phyloP scores from a whole-genome alignment of 2,329 filamentous ascomycete genomes.

The Geoglossum cookeanum region DNA sequence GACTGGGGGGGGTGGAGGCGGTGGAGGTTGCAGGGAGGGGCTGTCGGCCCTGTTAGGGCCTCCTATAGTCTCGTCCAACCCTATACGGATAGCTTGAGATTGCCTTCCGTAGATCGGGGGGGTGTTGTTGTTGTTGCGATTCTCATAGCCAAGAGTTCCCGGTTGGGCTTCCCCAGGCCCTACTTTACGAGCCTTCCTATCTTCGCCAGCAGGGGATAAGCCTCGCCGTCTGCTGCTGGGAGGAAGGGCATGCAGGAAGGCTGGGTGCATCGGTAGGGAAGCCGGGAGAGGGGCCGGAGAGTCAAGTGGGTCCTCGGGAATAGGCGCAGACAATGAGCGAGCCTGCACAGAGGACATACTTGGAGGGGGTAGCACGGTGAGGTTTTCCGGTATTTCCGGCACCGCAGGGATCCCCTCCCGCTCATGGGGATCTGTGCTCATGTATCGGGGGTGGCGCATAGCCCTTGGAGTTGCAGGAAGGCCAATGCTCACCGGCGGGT shows the following conservation, averaged over 20 bases:
- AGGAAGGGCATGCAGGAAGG: conserved; percentile 21
- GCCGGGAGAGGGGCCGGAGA: conserved; percentile 16
- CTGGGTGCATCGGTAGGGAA: conserved; percentile 22
- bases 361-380: conserved; percentile 6
- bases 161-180: conserved; percentile 3
- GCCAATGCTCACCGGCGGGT: conserved; percentile 39
- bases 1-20: conserved; percentile 1
- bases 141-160: conserved; percentile 3
- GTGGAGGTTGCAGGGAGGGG: not conserved
- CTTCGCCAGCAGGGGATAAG: not conserved
- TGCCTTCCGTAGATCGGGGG: not conserved
- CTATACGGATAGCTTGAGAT: not conserved
- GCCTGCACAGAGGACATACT: conserved; percentile 10
- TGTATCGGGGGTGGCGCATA: conserved; percentile 63
- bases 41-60: not conserved
- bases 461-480: conserved; percentile 83
- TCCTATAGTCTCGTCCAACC: not conserved
- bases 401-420: conserved; percentile 31
- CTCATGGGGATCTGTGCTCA: conserved; percentile 31
- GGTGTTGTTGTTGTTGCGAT: not conserved
- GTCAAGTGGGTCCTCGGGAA: conserved; percentile 8
- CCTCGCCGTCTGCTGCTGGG: conserved; percentile 7
- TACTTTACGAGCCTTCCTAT: not conserved
- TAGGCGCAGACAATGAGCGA: conserved; percentile 43
- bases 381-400: conserved; percentile 28